Conservation (phyloP, 495 filamentous ascomycete species). For the Penicillium paxilli region DNA sequence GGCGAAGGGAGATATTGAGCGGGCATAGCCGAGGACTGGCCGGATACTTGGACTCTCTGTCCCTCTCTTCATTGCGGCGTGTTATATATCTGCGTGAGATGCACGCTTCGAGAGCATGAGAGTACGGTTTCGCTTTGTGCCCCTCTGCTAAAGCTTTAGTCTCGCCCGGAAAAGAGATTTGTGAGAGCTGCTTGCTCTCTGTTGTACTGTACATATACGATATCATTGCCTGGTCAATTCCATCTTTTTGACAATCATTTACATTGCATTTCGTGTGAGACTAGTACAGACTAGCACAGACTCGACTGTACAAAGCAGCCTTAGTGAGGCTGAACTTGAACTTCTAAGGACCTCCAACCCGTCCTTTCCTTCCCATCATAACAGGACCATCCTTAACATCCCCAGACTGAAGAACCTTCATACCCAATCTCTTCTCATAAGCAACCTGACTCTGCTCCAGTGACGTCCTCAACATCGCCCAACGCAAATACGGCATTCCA, state of each 20-base stretch:
- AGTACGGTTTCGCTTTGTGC: no score
- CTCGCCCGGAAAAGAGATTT: background rate
- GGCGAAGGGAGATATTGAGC: background rate
- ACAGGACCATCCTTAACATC: constrained; percentile 16
- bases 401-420: constrained; percentile 40
- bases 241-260: constrained; percentile 9
- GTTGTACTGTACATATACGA: constrained; percentile 29
- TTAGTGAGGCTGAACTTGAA: background rate
- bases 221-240: constrained; percentile 28
- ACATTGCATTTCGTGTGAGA: no score
- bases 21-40: no score
- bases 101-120: no score
- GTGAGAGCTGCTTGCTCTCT: constrained; percentile 7
- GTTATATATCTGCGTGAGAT: no score
- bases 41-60: no score
- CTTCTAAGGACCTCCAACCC: background rate
- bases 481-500: constrained; percentile 56
- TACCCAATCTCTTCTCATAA: constrained; percentile 51
- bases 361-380: constrained; percentile 26
- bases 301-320: no score
- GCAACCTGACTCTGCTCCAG: constrained; percentile 33
- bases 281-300: no score
- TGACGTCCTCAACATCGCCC: constrained; percentile 52
- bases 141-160: no score
- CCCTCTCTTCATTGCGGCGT: no score